Evolutionary conservation across 192 early-diverging fungal genomes (phyloP), one percentile per base, ranked within the genome.

Genomic region (Backusella tarrabulga): DNA sequence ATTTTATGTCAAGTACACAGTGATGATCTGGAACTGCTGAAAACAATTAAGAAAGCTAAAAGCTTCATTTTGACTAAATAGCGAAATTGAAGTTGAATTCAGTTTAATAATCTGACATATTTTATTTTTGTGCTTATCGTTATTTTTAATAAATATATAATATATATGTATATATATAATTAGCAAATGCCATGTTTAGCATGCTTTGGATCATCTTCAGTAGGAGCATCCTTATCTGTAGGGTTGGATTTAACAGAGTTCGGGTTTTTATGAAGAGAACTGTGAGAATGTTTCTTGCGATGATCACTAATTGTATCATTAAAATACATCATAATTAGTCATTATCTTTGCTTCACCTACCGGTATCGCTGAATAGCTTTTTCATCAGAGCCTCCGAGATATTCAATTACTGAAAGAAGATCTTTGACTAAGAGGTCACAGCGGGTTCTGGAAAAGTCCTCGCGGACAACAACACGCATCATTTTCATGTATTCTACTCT

Each of bases 401-500:
- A 42, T 7, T 72, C 26, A 15, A 72, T 26, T 50, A 40, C 40
- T 46, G 42, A 17, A 14, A 44, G 35, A 32, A 83, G 71, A 38
- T 83, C 82, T 1, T 72, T 56, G 29, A 80, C 60, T 11, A 83
- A 60, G 5, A 83, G 32, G 0, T 83, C 82, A 63, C 78, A 79
- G 15, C 82, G 75, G 29, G 69, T 40, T 26, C 76, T 76, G 12
- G 78, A 80, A 32, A 83, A 83, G 23, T 80, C 78, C 56, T 91
- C 92, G 40, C 91, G 83, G 7, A 94, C 85, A 7, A 94, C 93
- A 21, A 94, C 87, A 11, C 93, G 90, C 70, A 93, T 66, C 38
- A 92, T 79, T 50, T 90, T 87, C 54, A 87, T 75, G 9, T 75
- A 52, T 68, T 85, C 81, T 0, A 77, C 73, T 52, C 84, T 52